phyloP scores from a whole-genome alignment of 176 grass and related monocot genomes.

The Rhynchospora pubera region DNA sequence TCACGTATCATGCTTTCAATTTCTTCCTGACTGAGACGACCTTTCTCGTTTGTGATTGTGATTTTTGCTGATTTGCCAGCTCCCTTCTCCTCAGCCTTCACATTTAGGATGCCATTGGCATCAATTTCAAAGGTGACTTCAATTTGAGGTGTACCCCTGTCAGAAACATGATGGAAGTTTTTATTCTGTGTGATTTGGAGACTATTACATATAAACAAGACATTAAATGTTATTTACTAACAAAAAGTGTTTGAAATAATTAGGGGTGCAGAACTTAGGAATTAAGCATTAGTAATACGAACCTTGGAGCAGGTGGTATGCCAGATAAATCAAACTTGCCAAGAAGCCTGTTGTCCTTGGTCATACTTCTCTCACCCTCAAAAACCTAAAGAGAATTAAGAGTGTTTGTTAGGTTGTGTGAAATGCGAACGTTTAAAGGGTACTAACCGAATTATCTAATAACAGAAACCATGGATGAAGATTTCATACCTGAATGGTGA shows the following conservation, averaged over 20 bases:
- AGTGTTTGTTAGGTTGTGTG: neutral
- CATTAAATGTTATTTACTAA: too few species aligned
- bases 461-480: neutral
- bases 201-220: too few species aligned
- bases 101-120: conserved; percentile 43
- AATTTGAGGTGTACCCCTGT: conserved; percentile 46
- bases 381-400: conserved; percentile 27
- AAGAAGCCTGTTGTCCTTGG: conserved; percentile 46
- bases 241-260: neutral
- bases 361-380: conserved; percentile 66
- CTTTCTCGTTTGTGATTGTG: conserved; percentile 52
- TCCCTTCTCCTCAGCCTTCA: conserved; percentile 47
- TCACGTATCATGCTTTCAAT: conserved; percentile 45
- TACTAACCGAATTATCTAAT: neutral
- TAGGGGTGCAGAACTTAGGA: too few species aligned
- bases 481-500: conserved; percentile 37
- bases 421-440: neutral
- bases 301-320: conserved; percentile 52
- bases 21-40: conserved; percentile 44
- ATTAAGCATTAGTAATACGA: neutral
- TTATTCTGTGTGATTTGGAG: too few species aligned
- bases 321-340: conserved; percentile 58
- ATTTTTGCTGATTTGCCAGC: conserved; percentile 45
- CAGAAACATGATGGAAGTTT: neutral
- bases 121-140: conserved; percentile 52